Evolutionary conservation across 768 basidiomycete genomes (phyloP).

Genomic region (Obba rivulosa): DNA sequence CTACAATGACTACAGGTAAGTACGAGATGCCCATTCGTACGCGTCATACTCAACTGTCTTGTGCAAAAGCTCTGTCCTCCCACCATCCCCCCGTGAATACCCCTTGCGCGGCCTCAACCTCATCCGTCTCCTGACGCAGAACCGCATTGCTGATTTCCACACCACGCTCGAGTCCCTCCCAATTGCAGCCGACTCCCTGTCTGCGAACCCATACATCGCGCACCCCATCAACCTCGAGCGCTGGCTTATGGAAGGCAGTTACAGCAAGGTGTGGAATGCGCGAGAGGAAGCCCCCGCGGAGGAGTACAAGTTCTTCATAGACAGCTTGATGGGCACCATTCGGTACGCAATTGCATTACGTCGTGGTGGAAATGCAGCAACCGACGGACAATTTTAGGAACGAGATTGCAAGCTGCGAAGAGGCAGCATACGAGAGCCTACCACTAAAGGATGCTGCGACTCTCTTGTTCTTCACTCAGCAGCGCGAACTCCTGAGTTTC

Average conservation of each 20-base stretch:
- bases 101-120: constrained; percentile 90
- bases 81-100: constrained; percentile 81
- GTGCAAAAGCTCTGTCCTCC: constrained; percentile 56
- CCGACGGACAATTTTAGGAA: constrained; percentile 44
- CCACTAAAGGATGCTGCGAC: constrained; percentile 88
- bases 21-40: background rate
- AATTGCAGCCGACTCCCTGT: constrained; percentile 58
- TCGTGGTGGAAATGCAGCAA: constrained; percentile 3
- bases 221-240: constrained; percentile 91
- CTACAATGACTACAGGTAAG: constrained; percentile 79
- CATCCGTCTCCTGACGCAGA: constrained; percentile 90
- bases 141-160: constrained; percentile 97
- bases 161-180: constrained; percentile 90
- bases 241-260: constrained; percentile 98
- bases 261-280: constrained; percentile 96
- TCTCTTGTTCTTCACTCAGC: constrained; percentile 84
- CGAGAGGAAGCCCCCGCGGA: constrained; percentile 88
- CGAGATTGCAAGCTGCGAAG: constrained; percentile 96
- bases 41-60: constrained; percentile 5
- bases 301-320: constrained; percentile 93
- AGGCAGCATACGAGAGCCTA: constrained; percentile 87
- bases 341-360: constrained; percentile 39
- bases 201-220: constrained; percentile 65
- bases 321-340: constrained; percentile 91
- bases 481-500: constrained; percentile 77